Conservation (phyloP, 139 green algal genomes). For the Pseudopediastrum boryanum region DNA sequence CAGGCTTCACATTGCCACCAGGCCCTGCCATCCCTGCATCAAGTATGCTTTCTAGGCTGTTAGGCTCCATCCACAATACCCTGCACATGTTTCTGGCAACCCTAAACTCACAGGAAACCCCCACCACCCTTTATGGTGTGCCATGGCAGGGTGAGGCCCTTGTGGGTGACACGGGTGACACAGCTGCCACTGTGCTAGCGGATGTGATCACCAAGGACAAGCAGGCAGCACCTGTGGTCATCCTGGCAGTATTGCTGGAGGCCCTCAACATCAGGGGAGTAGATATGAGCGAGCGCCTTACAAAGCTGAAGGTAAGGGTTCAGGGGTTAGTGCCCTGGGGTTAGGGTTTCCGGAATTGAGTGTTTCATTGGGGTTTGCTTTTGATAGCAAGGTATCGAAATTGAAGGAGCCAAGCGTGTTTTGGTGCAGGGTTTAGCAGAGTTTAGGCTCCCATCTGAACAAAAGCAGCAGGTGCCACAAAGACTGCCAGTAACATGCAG, state of each 20-base stretch:
- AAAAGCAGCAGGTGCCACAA: neutral
- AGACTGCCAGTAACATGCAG: no score
- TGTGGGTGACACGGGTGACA: slow-evolving; percentile 45
- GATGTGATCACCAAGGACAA: slow-evolving; percentile 17
- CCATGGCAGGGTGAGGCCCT: neutral
- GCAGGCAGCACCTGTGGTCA: slow-evolving; percentile 25
- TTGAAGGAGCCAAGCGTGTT: no score
- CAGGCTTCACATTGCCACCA: no score
- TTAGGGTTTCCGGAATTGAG: neutral
- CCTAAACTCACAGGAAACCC: neutral
- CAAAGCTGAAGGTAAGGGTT: neutral
- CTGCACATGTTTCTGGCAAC: neutral
- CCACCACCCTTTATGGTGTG: neutral
- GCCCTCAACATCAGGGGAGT: slow-evolving; percentile 44
- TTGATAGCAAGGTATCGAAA: neutral
- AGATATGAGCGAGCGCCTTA: slow-evolving; percentile 22
- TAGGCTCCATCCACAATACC: neutral
- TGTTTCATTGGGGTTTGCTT: neutral
- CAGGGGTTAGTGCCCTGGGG: neutral
- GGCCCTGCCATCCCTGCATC: no score
- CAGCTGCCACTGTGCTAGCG: slow-evolving; percentile 43
- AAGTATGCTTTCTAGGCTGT: neutral
- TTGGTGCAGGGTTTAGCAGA: no score
- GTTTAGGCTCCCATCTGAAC: neutral
- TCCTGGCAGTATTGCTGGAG: slow-evolving; percentile 47